Conservation (phyloP, 2,329 filamentous ascomycete species). For the Fusarium humuli region DNA sequence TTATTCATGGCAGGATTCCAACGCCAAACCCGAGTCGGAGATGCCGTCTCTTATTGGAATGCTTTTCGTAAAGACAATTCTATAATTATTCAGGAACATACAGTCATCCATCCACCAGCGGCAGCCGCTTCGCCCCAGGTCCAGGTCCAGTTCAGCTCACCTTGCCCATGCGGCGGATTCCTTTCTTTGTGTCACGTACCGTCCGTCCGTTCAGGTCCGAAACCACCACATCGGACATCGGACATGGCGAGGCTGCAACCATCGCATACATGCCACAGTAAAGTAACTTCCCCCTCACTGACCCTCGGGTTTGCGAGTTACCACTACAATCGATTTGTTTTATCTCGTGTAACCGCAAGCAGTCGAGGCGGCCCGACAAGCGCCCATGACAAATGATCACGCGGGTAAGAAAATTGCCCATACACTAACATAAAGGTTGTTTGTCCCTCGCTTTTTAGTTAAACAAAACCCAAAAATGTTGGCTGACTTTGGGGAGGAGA, state of each 20-base stretch:
- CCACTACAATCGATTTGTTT: slow-evolving; percentile 1
- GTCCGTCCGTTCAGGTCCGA: slow-evolving; percentile 15
- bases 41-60: slow-evolving; percentile 35
- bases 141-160: slow-evolving; percentile 36
- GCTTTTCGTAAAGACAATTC: slow-evolving; percentile 27
- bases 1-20: slow-evolving; percentile 23
- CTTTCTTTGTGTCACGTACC: slow-evolving; percentile 14
- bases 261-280: slow-evolving; percentile 7
- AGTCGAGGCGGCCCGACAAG: slow-evolving; percentile 4
- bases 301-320: background rate
- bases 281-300: slow-evolving; percentile 3
- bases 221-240: slow-evolving; percentile 37
- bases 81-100: slow-evolving; percentile 15
- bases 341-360: slow-evolving; percentile 15
- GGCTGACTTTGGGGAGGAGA: slow-evolving; percentile 8
- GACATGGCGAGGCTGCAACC: slow-evolving; percentile 30
- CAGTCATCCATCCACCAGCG: slow-evolving; percentile 12
- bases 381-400: slow-evolving; percentile 10
- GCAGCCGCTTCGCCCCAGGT: slow-evolving; percentile 31
- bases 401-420: slow-evolving; percentile 16
- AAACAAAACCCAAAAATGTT: slow-evolving; percentile 36
- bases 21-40: slow-evolving; percentile 28
- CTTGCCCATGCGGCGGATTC: slow-evolving; percentile 23
- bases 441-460: slow-evolving; percentile 16
- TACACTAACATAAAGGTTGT: slow-evolving; percentile 24